Evolutionary conservation across 2,329 filamentous ascomycete genomes (phyloP), one percentile per base, ranked within the genome.

Genomic region (Davidsoniella eucalypti): DNA sequence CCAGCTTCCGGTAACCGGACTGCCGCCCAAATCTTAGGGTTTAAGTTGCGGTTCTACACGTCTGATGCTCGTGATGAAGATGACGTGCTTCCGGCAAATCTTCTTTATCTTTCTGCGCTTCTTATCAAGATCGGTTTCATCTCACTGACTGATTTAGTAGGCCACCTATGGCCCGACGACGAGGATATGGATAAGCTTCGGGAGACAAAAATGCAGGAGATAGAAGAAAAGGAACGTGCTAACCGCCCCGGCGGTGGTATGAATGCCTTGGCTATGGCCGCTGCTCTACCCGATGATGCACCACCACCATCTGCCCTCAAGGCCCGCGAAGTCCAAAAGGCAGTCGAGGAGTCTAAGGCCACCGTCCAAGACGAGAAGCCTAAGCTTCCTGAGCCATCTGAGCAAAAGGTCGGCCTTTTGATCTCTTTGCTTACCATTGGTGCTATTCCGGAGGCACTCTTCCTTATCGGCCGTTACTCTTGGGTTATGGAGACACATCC

Each of bases 51-150:
- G 12, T 98, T 94, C 64, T 98, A 98, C 61, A 84, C 86, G 39
- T 93, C 87, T 0, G 71, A 80, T 25, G 80, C 83, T 36, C 78
- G 90, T 51, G 78, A 85, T 53, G 74, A 80, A 49, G 69, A 75
- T 1, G 92, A 96, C 59, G 72, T 80, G 2, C 71, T 96, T 2
- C 92, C 92, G 0, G 85, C 92, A 38, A 98, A 98, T 58, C 72
- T 98, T 2, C 86, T 96, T 26, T 94, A 92, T 57, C 75, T 98
- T 16, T 83, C 88, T 0, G 88, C 92, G 1, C 74, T 96, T 33
- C 75, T 98, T 26, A 88, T 98, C 66, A 98, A 98, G 66, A 85
- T 95, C 56, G 93, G 92, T 1, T 98, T 98, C 63, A 86, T 98
- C 53, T 95, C 92, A 1, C 69, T 98, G 5, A 75, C 79, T 48